These are phyloP conservation scores for Taiwanofungus camphoratus DNA, from an alignment of 1,284 basidiomycete species.

Conservation along the genomic window DNA sequence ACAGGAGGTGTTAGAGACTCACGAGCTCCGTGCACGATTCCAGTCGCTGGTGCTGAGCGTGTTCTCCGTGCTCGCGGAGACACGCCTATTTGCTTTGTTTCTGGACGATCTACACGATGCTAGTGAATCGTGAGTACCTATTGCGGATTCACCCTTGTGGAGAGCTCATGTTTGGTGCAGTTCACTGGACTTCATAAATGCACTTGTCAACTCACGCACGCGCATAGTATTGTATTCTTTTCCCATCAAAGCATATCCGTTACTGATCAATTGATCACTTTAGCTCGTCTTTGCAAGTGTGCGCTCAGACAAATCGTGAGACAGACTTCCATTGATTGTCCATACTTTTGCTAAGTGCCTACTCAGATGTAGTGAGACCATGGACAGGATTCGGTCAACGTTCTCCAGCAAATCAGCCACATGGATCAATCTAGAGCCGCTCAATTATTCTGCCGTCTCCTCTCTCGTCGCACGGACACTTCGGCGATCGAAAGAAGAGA, in stretches of 20 bases:
- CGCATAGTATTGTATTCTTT: slow-evolving; percentile 42
- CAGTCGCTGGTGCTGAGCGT: slow-evolving; percentile 64
- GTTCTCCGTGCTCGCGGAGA: slow-evolving; percentile 61
- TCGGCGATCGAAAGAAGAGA: slow-evolving; percentile 53
- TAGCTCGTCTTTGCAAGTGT: slow-evolving; percentile 64
- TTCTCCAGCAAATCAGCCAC: slow-evolving; percentile 56
- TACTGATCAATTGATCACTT: slow-evolving; percentile 1
- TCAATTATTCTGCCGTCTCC: slow-evolving; percentile 49
- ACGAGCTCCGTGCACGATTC: slow-evolving; percentile 60
- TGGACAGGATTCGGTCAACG: slow-evolving; percentile 49
- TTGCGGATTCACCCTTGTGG: slow-evolving; percentile 1
- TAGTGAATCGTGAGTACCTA: slow-evolving; percentile 51
- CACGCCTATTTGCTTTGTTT: slow-evolving; percentile 59
- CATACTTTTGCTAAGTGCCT: slow-evolving; percentile 1
- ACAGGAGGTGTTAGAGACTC: slow-evolving; percentile 47
- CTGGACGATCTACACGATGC: slow-evolving; percentile 70
- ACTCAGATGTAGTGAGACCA: slow-evolving; percentile 29
- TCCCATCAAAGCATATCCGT: background rate
- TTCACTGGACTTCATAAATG: slow-evolving; percentile 57
- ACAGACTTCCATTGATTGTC: slow-evolving; percentile 8
- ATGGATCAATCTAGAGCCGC: slow-evolving; percentile 60
- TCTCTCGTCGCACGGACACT: slow-evolving; percentile 56
- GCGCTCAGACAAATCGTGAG: slow-evolving; percentile 51
- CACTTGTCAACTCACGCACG: slow-evolving; percentile 56
- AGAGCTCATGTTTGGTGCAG: slow-evolving; percentile 26